Base-by-base conservation (phyloP, 2,329 filamentous ascomycete genomes). In the Ascochyta koolunga region DNA sequence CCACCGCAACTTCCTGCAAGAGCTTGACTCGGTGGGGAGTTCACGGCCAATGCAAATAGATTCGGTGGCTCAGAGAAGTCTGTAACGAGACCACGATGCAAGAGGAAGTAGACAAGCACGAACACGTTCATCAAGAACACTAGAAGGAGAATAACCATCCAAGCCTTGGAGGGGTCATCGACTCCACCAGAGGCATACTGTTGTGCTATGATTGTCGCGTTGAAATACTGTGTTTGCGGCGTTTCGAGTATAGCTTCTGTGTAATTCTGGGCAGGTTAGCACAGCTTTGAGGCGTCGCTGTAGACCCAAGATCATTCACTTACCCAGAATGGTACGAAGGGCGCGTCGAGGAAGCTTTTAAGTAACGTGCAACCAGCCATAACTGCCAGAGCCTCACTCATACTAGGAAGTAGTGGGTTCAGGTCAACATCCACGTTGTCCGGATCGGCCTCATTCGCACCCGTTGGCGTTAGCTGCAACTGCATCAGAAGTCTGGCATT, bases 61-160 rank as follows among this genome's bases (percentile, higher is more conserved):
- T 92, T 92, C 48, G 88, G 85, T 0, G 89, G 88, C 65, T 93
- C 89, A 0, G 86, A 89, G 67, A 89, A 92, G 75, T 93, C 90
- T 0, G 88, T 92, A 7, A 93, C 84, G 19, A 90, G 81, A 0
- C 84, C 83, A 68, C 59, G 82, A 47, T 84, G 78, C 40, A 83
- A 67, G 44, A 88, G 70, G 58, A 88, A 80, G 73, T 91, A 91
- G 2, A 77, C 65, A 0, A 91, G 76, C 51, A 88, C 89, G 33
- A 87, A 76, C 22, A 87, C 54, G 68, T 90, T 92, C 63, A 89
- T 84, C 21, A 83, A 58, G 64, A 91, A 89, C 1, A 89, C 86
- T 13, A 86, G 73, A 1, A 82, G 66, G 0, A 93, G 82, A 0
- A 92, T 80, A 1, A 86, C 51, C 66, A 89, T 87, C 73, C 93